Base-by-base conservation (phyloP, 2,329 filamentous ascomycete genomes). In the Pezicula carpinea region DNA sequence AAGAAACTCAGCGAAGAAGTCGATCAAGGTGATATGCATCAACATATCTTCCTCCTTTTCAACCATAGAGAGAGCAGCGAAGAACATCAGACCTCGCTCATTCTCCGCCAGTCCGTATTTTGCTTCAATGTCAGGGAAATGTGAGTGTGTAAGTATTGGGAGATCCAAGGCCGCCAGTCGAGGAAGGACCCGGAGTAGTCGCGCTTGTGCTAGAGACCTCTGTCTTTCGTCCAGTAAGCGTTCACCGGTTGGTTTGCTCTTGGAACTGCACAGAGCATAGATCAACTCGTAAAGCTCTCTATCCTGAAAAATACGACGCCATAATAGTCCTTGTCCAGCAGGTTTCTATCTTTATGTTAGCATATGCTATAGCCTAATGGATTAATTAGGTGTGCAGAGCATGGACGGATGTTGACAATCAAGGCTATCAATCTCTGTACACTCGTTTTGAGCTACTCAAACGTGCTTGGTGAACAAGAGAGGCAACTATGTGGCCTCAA, bases 281-380 rank as follows among this genome's bases (percentile, higher is more conserved):
- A 82, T 62, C n/a, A 74, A 61, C 4, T 61, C 55, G 53, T 79
- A 74, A 19, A 72, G 60, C 11, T 70, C 63, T 1, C 60, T 62
- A 39, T 75, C 68, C 19, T 68, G 64, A 39, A 82, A 72, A 5
- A 83, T 59, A 3, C 76, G 64, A 10, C 68, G 62, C 80, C 79
- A 83, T 39, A 83, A 62, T 1, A 69, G 62, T 2, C 72, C 77
- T 46, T 78, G 71, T 0, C 79, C 79, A 0, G 70, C 69, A 0
- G 66, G 49, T 14, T 63, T 69, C 23, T 26, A 10, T 26, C 4
- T 26, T 26, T 26, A 2, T 26, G 23, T 26, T 26, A 26, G 23
- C 11, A 23, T 5, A 8, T 26, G 11, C 11, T 26, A 26, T 26
- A 10, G 11, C 23, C n/a, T n/a, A n/a, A n/a, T 26, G 23, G 11